Conservation (phyloP, 139 green algal genomes). For the Micractinium conductrix region DNA sequence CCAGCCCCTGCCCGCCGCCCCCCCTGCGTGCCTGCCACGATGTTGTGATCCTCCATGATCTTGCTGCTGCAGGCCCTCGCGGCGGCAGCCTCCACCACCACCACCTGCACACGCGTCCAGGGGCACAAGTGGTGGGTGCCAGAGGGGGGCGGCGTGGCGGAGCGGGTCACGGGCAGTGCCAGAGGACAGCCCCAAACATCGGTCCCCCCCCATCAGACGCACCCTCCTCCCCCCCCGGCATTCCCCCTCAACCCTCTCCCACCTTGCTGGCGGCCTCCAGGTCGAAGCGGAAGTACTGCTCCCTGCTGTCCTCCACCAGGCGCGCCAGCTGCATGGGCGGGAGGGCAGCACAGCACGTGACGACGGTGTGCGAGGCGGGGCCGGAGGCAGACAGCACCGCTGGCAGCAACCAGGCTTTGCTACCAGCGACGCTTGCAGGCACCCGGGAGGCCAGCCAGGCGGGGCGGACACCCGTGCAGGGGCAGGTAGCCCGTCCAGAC, state of each 20-base stretch:
- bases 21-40: conserved; percentile 34
- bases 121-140: no score
- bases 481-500: neutral
- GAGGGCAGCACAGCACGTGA: neutral
- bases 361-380: neutral
- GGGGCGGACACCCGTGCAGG: neutral
- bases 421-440: no score
- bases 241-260: neutral
- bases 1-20: no score
- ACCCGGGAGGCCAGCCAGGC: no score
- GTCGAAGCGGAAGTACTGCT: conserved; percentile 75
- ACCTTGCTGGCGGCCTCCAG: conserved; percentile 71
- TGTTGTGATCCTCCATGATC: conserved; percentile 68
- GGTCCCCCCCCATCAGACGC: neutral
- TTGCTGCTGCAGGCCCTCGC: conserved; percentile 54
- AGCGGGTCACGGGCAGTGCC: neutral
- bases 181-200: neutral
- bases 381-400: neutral
- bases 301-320: conserved; percentile 55
- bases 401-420: neutral
- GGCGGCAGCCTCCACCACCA: conserved; percentile 66
- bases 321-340: conserved; percentile 65
- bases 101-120: conserved; percentile 39
- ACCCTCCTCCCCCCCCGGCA: neutral
- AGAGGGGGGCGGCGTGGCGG: no score